These are phyloP conservation scores for Themeda triandra DNA, from an alignment of 176 grass and related monocot species.

Conservation along the genomic window DNA sequence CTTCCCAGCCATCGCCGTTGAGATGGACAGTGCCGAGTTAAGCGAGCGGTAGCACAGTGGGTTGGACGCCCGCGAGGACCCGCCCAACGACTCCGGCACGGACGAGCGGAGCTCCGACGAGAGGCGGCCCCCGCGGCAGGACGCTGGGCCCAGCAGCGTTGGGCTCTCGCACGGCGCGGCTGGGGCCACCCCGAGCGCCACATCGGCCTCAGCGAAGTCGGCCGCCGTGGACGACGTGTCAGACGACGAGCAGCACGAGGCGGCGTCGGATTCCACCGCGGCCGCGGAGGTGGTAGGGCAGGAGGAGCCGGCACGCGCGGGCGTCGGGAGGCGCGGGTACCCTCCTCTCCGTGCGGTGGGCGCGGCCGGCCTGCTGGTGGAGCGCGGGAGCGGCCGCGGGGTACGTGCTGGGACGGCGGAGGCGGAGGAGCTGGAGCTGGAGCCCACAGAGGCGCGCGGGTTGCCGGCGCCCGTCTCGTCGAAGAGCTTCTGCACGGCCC, in stretches of 20 bases:
- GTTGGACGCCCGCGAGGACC: slow-evolving; percentile 46
- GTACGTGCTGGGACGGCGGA: neutral
- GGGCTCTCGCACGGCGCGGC: slow-evolving; percentile 69
- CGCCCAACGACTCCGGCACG: slow-evolving; percentile 47
- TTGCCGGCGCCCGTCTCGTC: slow-evolving; percentile 32
- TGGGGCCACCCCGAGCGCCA: neutral
- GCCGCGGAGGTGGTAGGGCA: slow-evolving; percentile 18
- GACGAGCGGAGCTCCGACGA: slow-evolving; percentile 69
- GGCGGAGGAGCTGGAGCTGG: neutral
- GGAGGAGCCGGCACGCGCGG: slow-evolving; percentile 30
- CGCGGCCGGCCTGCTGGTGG: slow-evolving; percentile 2
- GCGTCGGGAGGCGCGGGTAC: slow-evolving; percentile 39
- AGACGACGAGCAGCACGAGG: slow-evolving; percentile 31
- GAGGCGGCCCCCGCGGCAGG: slow-evolving; percentile 38
- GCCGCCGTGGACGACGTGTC: slow-evolving; percentile 41
- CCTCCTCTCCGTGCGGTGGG: slow-evolving; percentile 22
- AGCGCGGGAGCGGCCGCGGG: slow-evolving; percentile 5
- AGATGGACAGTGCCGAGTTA: slow-evolving; percentile 56
- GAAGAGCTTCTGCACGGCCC: slow-evolving; percentile 68
- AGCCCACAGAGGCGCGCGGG: slow-evolving; percentile 7
- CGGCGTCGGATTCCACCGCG: slow-evolving; percentile 1
- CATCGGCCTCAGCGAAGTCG: slow-evolving; percentile 51
- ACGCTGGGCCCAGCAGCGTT: slow-evolving; percentile 37
- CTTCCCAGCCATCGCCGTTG: slow-evolving; percentile 32
- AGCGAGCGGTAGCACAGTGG: slow-evolving; percentile 68